These are phyloP conservation scores for Plasmodium billcollinsi DNA, from an alignment of 169 alveolate species.

Conservation along the genomic window DNA sequence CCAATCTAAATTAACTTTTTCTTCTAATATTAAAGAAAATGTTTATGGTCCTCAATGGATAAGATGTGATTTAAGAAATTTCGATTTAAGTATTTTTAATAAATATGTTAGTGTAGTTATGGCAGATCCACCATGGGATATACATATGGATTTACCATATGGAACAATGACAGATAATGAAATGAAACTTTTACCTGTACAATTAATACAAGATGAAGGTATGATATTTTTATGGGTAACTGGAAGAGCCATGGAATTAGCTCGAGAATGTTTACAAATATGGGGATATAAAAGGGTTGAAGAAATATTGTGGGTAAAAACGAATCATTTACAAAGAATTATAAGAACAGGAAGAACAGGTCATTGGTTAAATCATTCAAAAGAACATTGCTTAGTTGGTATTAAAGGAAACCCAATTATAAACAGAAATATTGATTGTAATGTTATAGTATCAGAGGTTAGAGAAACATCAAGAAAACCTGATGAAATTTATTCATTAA, in stretches of 20 bases:
- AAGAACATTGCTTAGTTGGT: constrained; percentile 94
- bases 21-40: constrained; percentile 21
- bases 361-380: constrained; percentile 97
- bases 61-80: constrained; percentile 88
- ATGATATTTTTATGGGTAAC: constrained; percentile 97
- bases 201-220: constrained; percentile 93
- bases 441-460: constrained; percentile 95
- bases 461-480: constrained; percentile 97
- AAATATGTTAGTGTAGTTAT: constrained; percentile 93
- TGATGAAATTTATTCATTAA: constrained; percentile 94
- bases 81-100: constrained; percentile 92
- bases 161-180: constrained; percentile 95
- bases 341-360: constrained; percentile 98
- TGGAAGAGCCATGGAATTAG: constrained; percentile 96
- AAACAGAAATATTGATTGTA: constrained; percentile 93
- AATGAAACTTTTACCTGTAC: constrained; percentile 92
- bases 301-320: constrained; percentile 97
- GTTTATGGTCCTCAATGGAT: constrained; percentile 89
- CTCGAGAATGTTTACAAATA: constrained; percentile 89
- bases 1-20: constrained; percentile 16
- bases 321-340: constrained; percentile 95
- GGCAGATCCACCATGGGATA: constrained; percentile 99
- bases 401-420: constrained; percentile 89
- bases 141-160: constrained; percentile 96
- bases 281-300: constrained; percentile 98